A percentile compares a stretch with the other conserved stretches of the same genome.
phyloP scores from a whole-genome alignment of 2,329 filamentous ascomycete genomes.

The Fusarium caatingaense region DNA sequence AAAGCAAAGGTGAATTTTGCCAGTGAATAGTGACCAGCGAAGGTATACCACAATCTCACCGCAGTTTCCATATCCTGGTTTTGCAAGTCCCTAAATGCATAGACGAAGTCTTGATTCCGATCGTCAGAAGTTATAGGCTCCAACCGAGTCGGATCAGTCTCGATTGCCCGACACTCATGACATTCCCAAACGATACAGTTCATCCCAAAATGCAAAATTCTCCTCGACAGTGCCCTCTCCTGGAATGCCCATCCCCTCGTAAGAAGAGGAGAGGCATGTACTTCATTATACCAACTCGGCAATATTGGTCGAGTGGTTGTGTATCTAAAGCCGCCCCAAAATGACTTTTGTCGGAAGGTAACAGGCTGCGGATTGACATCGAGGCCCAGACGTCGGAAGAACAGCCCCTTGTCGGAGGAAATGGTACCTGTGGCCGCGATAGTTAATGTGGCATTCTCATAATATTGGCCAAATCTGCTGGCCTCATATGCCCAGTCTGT shows the following conservation, averaged over 20 bases:
- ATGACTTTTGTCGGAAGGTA: not conserved
- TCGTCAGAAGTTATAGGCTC: not conserved
- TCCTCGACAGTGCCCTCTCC: not conserved
- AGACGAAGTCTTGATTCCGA: not conserved
- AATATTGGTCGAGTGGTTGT: not conserved
- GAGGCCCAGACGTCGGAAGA: not conserved
- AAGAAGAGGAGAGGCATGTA: not conserved
- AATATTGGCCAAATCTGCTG: slow-evolving; percentile 7
- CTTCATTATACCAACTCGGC: not conserved
- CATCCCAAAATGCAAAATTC: not conserved
- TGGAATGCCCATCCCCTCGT: not conserved
- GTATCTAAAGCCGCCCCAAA: not conserved
- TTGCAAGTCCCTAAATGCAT: not conserved
- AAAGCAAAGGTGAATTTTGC: not conserved
- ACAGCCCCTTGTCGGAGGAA: slow-evolving; percentile 3
- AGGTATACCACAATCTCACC: not conserved
- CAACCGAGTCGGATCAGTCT: not conserved
- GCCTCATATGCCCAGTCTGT: slow-evolving; percentile 10
- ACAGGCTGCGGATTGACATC: not conserved
- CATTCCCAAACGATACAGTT: slow-evolving; percentile 6
- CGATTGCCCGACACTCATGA: not conserved
- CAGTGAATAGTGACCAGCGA: not conserved
- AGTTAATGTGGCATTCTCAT: not conserved
- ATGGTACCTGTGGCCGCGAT: not conserved
- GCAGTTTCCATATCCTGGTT: too few species aligned